phyloP scores from a whole-genome alignment of 2,329 filamentous ascomycete genomes.

The Xylariaceae sp. region DNA sequence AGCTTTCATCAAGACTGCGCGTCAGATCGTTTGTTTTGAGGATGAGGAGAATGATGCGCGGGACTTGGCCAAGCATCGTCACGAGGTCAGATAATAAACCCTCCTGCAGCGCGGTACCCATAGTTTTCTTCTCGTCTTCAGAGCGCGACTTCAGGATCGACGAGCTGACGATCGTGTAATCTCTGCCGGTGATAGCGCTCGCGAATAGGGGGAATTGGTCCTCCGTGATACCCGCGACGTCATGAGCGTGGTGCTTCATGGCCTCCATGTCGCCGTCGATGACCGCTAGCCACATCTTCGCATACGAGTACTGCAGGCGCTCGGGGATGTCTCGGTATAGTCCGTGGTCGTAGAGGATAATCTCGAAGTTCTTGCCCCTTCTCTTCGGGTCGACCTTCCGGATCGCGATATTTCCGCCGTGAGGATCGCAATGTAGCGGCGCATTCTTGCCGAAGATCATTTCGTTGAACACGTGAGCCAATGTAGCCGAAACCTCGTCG shows the following conservation, averaged over 20 bases:
- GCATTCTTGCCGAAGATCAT: conserved; percentile 95
- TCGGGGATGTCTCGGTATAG: conserved; percentile 89
- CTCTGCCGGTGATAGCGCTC: conserved; percentile 89
- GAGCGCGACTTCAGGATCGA: conserved; percentile 57
- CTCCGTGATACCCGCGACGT: conserved; percentile 83
- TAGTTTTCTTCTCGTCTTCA: conserved; percentile 75
- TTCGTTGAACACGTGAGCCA: conserved; percentile 94
- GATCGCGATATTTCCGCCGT: conserved; percentile 93
- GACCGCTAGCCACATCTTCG: conserved; percentile 95
- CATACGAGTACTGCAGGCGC: conserved; percentile 75
- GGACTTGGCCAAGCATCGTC: conserved; percentile 80
- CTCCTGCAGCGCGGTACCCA: conserved; percentile 77
- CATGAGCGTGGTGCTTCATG: conserved; percentile 84
- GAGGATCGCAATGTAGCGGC: conserved; percentile 91
- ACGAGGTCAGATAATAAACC: conserved; percentile 86
- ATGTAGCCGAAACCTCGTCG: conserved; percentile 87
- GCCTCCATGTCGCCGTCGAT: conserved; percentile 78
- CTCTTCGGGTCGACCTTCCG: conserved; percentile 62
- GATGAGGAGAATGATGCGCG: conserved; percentile 87
- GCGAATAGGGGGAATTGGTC: conserved; percentile 93
- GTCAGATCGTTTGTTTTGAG: conserved; percentile 98
- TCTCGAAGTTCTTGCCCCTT: conserved; percentile 73
- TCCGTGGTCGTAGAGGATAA: conserved; percentile 95
- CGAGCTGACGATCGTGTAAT: conserved; percentile 70
- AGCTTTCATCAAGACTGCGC: conserved; percentile 83